phyloP scores from a whole-genome alignment of 2,329 filamentous ascomycete species.

The Colletotrichum scovillei region DNA sequence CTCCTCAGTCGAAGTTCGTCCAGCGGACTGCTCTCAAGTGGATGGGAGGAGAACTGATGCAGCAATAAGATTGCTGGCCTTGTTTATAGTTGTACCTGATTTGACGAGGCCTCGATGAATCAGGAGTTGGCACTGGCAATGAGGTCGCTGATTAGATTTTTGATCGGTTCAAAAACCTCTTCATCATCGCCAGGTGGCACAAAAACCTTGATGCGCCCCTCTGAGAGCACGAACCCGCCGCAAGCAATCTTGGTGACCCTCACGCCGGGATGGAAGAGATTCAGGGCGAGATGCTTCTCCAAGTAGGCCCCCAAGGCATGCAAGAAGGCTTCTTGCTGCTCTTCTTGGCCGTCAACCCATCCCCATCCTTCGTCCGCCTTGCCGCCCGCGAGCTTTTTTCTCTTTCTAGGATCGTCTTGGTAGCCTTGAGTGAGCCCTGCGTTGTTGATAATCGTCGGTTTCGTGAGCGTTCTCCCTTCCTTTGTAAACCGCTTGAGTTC shows the following conservation, averaged over 20 bases:
- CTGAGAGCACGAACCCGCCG: constrained; percentile 65
- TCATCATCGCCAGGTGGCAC: constrained; percentile 12
- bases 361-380: constrained; percentile 64
- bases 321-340: constrained; percentile 56
- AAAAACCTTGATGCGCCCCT: constrained; percentile 63
- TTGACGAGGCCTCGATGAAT: neutral
- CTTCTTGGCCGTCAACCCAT: constrained; percentile 51
- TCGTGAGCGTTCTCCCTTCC: constrained; percentile 48
- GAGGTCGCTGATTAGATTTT: constrained; percentile 19
- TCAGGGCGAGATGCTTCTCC: constrained; percentile 62
- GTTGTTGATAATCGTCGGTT: constrained; percentile 12
- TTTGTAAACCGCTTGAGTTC: constrained; percentile 60
- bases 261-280: constrained; percentile 67
- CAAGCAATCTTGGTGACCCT: constrained; percentile 64
- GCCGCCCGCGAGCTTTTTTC: constrained; percentile 58
- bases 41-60: neutral
- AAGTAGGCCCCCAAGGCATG: constrained; percentile 63
- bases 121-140: constrained; percentile 14
- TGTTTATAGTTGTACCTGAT: neutral
- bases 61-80: neutral
- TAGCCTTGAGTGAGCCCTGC: constrained; percentile 39
- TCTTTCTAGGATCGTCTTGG: constrained; percentile 49
- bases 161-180: constrained; percentile 20
- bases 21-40: neutral
- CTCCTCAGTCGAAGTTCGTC: neutral